Conservation (phyloP, 176 grass and related monocot species). For the Ensete glaucum region DNA sequence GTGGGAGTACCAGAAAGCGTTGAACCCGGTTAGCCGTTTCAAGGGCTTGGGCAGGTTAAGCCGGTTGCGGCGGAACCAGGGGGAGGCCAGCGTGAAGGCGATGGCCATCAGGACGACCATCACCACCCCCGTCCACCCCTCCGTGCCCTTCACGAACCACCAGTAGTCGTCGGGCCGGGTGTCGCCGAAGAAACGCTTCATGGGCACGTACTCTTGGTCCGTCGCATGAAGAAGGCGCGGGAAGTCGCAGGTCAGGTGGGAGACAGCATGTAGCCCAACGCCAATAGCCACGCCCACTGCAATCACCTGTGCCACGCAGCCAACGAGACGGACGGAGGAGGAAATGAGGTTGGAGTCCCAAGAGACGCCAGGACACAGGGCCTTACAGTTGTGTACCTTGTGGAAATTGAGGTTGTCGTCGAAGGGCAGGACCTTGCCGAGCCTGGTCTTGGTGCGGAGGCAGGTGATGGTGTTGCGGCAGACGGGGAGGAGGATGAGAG, state of each 20-base stretch:
- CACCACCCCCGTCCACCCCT: constrained; percentile 74
- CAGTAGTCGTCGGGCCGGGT: constrained; percentile 62
- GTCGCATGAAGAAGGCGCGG: constrained; percentile 61
- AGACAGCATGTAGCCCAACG: constrained; percentile 55
- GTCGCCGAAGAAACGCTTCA: constrained; percentile 77
- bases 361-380: too few species aligned
- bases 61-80: constrained; percentile 81
- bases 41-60: constrained; percentile 61
- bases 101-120: constrained; percentile 82
- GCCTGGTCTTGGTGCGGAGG: constrained; percentile 66
- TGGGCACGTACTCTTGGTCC: constrained; percentile 48
- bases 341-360: background rate
- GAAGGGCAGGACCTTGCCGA: constrained; percentile 62
- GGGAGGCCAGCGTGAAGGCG: constrained; percentile 63
- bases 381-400: constrained; percentile 32
- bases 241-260: constrained; percentile 91
- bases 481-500: constrained; percentile 22
- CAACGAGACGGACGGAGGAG: background rate
- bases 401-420: constrained; percentile 94
- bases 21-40: constrained; percentile 76
- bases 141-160: constrained; percentile 96
- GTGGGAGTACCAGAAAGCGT: constrained; percentile 92
- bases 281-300: constrained; percentile 65
- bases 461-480: constrained; percentile 27
- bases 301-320: constrained; percentile 44